These are phyloP conservation scores for Fonsecaea monophora DNA, from an alignment of 2,329 filamentous ascomycete genomes.

Conservation along the genomic window DNA sequence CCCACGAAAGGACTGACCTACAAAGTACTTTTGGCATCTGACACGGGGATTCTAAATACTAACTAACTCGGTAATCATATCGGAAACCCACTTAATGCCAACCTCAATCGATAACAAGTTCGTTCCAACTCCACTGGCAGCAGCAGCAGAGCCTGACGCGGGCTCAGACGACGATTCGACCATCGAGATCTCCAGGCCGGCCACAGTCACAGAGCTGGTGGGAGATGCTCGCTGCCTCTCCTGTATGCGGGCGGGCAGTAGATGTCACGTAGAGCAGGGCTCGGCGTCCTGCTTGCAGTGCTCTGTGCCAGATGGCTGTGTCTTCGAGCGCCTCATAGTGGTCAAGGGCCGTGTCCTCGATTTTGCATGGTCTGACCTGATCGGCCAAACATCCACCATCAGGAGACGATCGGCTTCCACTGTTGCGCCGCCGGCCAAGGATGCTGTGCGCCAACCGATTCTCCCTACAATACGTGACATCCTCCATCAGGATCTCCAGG, in stretches of 20 bases:
- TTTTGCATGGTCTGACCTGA: constrained; percentile 1
- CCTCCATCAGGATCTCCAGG: background rate
- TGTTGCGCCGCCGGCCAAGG: background rate
- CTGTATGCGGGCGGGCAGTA: background rate
- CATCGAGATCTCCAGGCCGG: background rate
- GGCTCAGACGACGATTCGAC: background rate
- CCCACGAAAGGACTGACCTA: too few species aligned
- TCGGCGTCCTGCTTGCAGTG: background rate
- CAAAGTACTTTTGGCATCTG: too few species aligned
- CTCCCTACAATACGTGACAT: background rate
- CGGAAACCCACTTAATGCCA: background rate
- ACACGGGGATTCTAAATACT: too few species aligned
- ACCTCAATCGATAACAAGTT: background rate
- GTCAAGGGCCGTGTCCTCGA: background rate
- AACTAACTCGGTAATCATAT: background rate
- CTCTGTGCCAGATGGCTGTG: background rate
- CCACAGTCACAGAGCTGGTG: background rate
- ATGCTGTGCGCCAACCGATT: background rate
- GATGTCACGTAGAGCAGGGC: background rate
- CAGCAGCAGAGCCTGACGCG: background rate
- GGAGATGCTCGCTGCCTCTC: background rate
- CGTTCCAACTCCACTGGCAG: background rate
- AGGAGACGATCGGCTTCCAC: background rate
- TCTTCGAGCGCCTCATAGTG: constrained; percentile 5
- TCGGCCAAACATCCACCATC: background rate